phyloP scores from a whole-genome alignment of 805 yeast genomes.

The Nakazawaea siamensis region DNA sequence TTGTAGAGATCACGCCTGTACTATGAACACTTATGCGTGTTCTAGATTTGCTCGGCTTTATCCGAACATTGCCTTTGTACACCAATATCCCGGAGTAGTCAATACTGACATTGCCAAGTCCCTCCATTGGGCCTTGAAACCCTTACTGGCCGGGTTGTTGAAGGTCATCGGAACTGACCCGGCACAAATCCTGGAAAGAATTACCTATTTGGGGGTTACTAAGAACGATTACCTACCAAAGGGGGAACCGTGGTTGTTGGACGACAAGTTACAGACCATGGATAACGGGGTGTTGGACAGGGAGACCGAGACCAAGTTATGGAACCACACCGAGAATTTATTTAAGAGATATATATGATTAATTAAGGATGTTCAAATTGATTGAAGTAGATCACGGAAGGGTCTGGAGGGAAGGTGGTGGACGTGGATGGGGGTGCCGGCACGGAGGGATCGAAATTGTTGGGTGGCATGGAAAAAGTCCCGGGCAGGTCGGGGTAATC shows the following conservation, averaged over 20 bases:
- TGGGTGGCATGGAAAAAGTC: too few species aligned
- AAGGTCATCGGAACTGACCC: conserved; percentile 10
- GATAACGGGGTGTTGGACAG: neutral
- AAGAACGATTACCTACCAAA: conserved; percentile 11
- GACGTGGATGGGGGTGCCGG: too few species aligned
- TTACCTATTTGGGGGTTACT: conserved; percentile 14
- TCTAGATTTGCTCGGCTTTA: conserved; percentile 12
- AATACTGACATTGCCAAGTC: conserved; percentile 13
- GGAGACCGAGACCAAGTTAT: neutral
- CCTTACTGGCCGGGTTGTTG: conserved; percentile 2
- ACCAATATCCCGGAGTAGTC: conserved; percentile 19
- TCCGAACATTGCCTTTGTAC: conserved; percentile 16
- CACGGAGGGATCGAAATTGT: too few species aligned
- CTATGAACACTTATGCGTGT: conserved; percentile 15
- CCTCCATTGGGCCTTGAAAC: conserved; percentile 15
- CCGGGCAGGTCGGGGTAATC: too few species aligned
- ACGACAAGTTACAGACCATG: neutral
- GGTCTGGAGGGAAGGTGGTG: too few species aligned
- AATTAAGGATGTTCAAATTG: too few species aligned
- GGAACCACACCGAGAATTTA: conserved; percentile 2
- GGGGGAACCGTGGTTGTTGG: neutral
- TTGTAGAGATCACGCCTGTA: conserved; percentile 11
- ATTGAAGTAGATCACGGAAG: too few species aligned
- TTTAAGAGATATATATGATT: too few species aligned
- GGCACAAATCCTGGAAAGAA: conserved; percentile 14